A percentile compares a stretch with the other conserved stretches of the same genome.
These are phyloP conservation scores for Plasmodium sp. DNA, from an alignment of 169 alveolate species.

Conservation along the genomic window DNA sequence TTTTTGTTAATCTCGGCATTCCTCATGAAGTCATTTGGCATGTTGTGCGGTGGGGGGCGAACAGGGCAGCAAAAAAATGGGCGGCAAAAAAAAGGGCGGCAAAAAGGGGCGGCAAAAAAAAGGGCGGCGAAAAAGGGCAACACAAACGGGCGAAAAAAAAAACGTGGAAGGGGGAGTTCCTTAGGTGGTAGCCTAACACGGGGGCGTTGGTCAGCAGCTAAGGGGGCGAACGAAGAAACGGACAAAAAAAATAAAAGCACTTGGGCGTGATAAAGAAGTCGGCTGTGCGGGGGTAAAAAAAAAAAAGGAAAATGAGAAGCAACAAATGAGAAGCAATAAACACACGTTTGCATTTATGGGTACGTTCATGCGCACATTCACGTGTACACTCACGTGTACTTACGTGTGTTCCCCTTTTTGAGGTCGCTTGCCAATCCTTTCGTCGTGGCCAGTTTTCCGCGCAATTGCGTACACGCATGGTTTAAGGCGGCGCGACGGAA, in stretches of 20 bases:
- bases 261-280: not conserved
- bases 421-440: not conserved
- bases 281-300: not conserved
- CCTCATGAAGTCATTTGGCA: conserved; percentile 31
- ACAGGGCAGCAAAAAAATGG: not conserved
- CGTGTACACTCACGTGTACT: not conserved
- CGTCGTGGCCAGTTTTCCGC: not conserved
- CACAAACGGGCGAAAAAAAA: not conserved
- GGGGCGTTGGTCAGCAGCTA: not conserved
- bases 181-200: too few species aligned
- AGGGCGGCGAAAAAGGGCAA: not conserved
- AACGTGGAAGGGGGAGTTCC: not conserved
- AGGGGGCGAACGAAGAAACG: not conserved
- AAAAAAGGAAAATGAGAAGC: conserved; percentile 1
- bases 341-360: not conserved
- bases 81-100: not conserved
- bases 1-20: conserved; percentile 9
- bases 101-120: not conserved
- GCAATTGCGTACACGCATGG: not conserved
- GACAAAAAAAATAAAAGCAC: not conserved
- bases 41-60: not conserved
- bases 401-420: not conserved
- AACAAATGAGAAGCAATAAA: not conserved
- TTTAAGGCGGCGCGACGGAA: not conserved
- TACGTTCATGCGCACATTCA: not conserved